A percentile compares a stretch with the other conserved stretches of the same genome.
Evolutionary conservation across 129 eudicot genomes (phyloP).

Genomic region (Scalesia atractyloides): DNA sequence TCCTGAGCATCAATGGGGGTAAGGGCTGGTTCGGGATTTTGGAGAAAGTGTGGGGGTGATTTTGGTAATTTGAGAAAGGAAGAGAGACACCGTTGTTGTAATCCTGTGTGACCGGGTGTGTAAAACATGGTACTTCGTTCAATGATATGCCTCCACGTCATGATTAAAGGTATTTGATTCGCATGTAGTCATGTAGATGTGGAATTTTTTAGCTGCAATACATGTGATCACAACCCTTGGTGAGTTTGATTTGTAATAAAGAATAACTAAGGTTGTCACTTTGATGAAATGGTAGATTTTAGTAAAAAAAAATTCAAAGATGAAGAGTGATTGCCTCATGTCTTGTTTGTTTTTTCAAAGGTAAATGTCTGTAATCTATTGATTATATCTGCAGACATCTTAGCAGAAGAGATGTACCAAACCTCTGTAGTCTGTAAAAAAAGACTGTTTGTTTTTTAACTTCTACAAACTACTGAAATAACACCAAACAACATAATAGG

Average conservation of each 20-base stretch:
- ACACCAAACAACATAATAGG: too few relatives aligned
- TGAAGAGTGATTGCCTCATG: too few relatives aligned
- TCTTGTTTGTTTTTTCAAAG: too few relatives aligned
- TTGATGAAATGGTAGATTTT: too few relatives aligned
- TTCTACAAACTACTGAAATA: too few relatives aligned
- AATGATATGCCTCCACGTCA: slow-evolving; percentile 8
- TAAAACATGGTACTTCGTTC: slow-evolving; percentile 15
- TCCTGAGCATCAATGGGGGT: slow-evolving; percentile 35
- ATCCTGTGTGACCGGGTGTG: slow-evolving; percentile 19
- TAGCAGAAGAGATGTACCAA: too few relatives aligned
- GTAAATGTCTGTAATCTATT: too few relatives aligned
- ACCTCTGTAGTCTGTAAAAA: too few relatives aligned
- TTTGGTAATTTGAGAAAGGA: slow-evolving; percentile 5
- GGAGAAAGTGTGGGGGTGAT: slow-evolving; percentile 6
- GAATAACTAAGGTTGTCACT: too few relatives aligned
- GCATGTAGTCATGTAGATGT: neutral
- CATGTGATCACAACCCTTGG: slow-evolving; percentile 11
- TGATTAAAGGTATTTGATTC: neutral
- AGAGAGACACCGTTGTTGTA: slow-evolving; percentile 21
- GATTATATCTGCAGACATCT: too few relatives aligned
- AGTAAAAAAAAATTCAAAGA: too few relatives aligned
- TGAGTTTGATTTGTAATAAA: neutral
- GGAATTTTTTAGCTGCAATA: neutral
- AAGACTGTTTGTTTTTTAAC: too few relatives aligned
- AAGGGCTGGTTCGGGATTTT: slow-evolving; percentile 37